phyloP scores from a whole-genome alignment of 2,329 filamentous ascomycete genomes.

The Hypoxylon sp. region DNA sequence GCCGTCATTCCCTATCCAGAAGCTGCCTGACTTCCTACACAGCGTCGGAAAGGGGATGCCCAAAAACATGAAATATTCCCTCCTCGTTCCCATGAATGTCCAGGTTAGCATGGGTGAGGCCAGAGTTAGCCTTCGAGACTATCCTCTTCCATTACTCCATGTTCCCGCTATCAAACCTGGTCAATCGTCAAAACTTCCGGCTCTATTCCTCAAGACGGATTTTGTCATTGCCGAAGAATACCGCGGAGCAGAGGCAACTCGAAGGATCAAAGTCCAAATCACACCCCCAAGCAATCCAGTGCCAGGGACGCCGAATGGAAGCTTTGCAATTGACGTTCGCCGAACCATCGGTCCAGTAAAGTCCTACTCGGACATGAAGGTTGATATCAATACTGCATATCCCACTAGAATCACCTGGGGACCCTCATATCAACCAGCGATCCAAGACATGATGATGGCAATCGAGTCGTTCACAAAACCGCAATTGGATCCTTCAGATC shows the following conservation, averaged over 20 bases:
- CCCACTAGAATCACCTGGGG: conserved; percentile 97
- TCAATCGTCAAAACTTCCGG: conserved; percentile 83
- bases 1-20: conserved; percentile 85
- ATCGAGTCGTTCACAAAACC: conserved; percentile 98
- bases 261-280: conserved; percentile 84
- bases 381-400: conserved; percentile 93
- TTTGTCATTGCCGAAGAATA: conserved; percentile 98
- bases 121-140: conserved; percentile 87
- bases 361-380: conserved; percentile 90
- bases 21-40: conserved; percentile 86
- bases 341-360: conserved; percentile 95
- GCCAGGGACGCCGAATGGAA: conserved; percentile 66
- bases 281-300: conserved; percentile 76
- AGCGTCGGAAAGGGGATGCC: conserved; percentile 97
- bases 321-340: conserved; percentile 86
- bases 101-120: conserved; percentile 92
- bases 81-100: conserved; percentile 90
- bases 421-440: conserved; percentile 95
- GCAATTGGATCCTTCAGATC: conserved; percentile 90
- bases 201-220: conserved; percentile 85
- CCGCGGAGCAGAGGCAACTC: conserved; percentile 80
- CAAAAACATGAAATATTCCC: conserved; percentile 86
- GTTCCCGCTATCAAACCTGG: conserved; percentile 84
- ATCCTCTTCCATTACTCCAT: conserved; percentile 91
- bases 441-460: conserved; percentile 99